Percentiles rank a stretch among this genome's conserved stretches.
Conservation (phyloP, 306 rosid genomes). For the cucumber (Cucumis sativus) region DNA sequence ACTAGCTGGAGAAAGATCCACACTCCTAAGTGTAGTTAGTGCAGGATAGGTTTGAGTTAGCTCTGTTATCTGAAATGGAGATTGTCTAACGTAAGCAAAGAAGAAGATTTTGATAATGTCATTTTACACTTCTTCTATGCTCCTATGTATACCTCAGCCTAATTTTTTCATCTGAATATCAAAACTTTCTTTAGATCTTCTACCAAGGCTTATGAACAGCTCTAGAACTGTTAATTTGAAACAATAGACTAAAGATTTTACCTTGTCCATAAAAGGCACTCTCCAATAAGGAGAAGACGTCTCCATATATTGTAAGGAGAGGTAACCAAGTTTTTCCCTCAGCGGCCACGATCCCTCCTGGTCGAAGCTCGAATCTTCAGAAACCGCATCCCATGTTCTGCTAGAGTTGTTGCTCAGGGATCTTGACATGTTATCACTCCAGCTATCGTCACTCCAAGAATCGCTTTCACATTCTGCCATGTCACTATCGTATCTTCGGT, state of each 20-base stretch:
- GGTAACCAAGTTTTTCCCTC: slow-evolving; percentile 48
- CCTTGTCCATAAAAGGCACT: slow-evolving; percentile 60
- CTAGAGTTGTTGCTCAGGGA: slow-evolving; percentile 57
- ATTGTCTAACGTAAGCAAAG: not conserved
- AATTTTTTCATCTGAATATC: not conserved
- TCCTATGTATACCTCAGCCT: not conserved
- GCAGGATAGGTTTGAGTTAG: slow-evolving; percentile 41
- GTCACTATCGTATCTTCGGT: slow-evolving; percentile 27
- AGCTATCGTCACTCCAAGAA: slow-evolving; percentile 65
- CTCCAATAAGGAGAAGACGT: slow-evolving; percentile 48
- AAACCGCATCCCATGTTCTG: slow-evolving; percentile 53
- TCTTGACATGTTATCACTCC: slow-evolving; percentile 49
- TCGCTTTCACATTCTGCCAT: slow-evolving; percentile 50
- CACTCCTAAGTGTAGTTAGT: slow-evolving; percentile 47
- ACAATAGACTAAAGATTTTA: slow-evolving; percentile 10
- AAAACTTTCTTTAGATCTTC: not conserved
- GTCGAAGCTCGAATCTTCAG: slow-evolving; percentile 55
- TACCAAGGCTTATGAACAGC: not conserved
- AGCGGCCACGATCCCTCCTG: slow-evolving; percentile 35
- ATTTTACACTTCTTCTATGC: not conserved
- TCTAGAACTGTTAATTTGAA: not conserved
- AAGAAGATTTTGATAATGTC: not conserved
- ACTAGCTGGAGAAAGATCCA: slow-evolving; percentile 79
- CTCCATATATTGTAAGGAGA: slow-evolving; percentile 44
- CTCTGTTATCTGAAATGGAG: slow-evolving; percentile 37